phyloP scores from a whole-genome alignment of 305 asterid species.

The Solanum hybrid region DNA sequence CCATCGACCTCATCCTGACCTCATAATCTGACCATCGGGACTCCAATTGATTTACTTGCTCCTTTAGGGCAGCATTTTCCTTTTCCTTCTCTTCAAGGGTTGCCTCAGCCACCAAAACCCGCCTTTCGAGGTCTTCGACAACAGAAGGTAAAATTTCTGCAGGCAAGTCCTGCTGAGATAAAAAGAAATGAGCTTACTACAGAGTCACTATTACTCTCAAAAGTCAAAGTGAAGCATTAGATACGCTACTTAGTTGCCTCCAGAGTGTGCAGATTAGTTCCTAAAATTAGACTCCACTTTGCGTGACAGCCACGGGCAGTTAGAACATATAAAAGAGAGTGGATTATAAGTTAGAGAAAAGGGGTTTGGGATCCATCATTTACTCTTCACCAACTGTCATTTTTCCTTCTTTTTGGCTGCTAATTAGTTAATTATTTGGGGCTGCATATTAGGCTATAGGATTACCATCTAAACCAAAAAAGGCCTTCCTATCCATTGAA shows the following conservation, averaged over 20 bases:
- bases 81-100: conserved; percentile 57
- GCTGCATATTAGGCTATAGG: not conserved
- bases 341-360: not conserved
- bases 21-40: conserved; percentile 71
- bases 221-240: not conserved
- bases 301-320: not conserved
- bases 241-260: not conserved
- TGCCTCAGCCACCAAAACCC: conserved; percentile 41
- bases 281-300: not conserved
- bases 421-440: not conserved
- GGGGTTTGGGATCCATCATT: not conserved
- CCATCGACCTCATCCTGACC: conserved; percentile 77
- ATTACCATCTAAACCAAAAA: not conserved
- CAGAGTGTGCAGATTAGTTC: not conserved
- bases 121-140: conserved; percentile 70
- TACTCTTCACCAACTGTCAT: not conserved
- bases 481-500: not conserved
- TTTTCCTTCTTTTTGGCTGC: not conserved
- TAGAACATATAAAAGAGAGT: not conserved
- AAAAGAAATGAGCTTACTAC: not conserved
- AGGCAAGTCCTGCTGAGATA: conserved; percentile 44
- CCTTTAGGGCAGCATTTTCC: conserved; percentile 62
- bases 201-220: not conserved
- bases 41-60: conserved; percentile 60
- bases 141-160: conserved; percentile 39